Percentiles rank a stretch among this genome's conserved stretches.
phyloP scores from a whole-genome alignment of 1,284 basidiomycete species.

The Veloporphyrellus conicus region DNA sequence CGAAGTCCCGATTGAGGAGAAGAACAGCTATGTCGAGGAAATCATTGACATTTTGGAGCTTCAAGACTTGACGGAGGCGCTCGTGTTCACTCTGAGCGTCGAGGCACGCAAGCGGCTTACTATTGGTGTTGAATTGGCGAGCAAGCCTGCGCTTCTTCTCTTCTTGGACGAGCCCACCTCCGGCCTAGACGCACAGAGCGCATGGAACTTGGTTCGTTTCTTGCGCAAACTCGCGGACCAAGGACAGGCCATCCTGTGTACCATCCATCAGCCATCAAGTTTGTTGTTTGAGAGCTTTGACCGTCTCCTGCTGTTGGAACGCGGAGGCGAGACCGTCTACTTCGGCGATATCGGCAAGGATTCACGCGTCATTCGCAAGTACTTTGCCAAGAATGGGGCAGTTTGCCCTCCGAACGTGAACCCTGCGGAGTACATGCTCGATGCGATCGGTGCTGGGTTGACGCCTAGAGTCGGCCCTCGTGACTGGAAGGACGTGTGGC shows the following conservation, averaged over 20 bases:
- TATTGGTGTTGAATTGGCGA: constrained; percentile 85
- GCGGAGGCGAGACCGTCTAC: constrained; percentile 71
- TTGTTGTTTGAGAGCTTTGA: constrained; percentile 75
- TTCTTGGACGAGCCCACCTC: constrained; percentile 66
- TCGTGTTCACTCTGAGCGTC: constrained; percentile 61
- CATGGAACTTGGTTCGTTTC: constrained; percentile 82
- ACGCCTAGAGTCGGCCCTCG: constrained; percentile 58
- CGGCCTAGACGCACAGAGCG: constrained; percentile 78
- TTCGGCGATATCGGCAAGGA: constrained; percentile 76
- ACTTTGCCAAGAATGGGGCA: constrained; percentile 69
- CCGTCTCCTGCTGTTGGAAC: constrained; percentile 60
- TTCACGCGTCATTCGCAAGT: constrained; percentile 56
- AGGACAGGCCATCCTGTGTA: constrained; percentile 77
- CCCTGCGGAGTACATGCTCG: constrained; percentile 60
- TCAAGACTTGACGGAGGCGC: constrained; percentile 59
- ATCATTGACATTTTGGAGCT: constrained; percentile 70
- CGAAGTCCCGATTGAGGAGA: constrained; percentile 69
- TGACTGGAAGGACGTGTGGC: constrained; percentile 79
- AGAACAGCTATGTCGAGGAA: constrained; percentile 77
- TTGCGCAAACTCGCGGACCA: constrained; percentile 79
- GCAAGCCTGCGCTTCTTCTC: constrained; percentile 77
- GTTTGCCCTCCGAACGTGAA: constrained; percentile 58
- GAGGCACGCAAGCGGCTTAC: constrained; percentile 85
- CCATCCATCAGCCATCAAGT: constrained; percentile 73
- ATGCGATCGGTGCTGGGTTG: constrained; percentile 74